Evolutionary conservation across 1,284 basidiomycete genomes (phyloP).

Genomic region (Porogramme epimiltina): DNA sequence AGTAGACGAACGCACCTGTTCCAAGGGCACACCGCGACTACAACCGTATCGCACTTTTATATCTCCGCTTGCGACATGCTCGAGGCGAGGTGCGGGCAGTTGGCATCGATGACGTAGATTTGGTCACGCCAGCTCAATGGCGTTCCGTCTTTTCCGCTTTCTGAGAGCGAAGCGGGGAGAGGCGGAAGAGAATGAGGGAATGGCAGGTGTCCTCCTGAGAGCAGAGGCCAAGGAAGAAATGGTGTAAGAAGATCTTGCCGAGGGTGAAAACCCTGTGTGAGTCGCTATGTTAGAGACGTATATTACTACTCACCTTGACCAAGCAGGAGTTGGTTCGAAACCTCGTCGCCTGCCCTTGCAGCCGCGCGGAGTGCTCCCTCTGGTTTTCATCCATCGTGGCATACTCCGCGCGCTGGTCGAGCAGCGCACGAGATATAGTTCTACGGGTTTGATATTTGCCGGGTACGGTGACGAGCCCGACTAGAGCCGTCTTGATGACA

Average conservation of each 20-base stretch:
- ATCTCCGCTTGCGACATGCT: constrained; percentile 83
- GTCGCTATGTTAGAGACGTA: neutral
- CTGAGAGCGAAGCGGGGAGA: constrained; percentile 38
- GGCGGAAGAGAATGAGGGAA: constrained; percentile 72
- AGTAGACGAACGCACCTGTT: constrained; percentile 59
- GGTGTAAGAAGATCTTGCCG: constrained; percentile 51
- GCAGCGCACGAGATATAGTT: too few relatives aligned
- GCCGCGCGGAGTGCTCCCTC: too few relatives aligned
- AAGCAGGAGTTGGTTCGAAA: neutral
- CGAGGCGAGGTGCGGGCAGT: constrained; percentile 84
- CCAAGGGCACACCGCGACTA: constrained; percentile 81
- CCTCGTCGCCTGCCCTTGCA: neutral
- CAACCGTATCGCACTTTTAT: constrained; percentile 63
- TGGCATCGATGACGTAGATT: constrained; percentile 84
- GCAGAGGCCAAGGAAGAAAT: constrained; percentile 69
- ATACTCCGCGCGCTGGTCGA: too few relatives aligned
- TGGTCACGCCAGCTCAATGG: constrained; percentile 32
- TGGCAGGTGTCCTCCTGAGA: constrained; percentile 67
- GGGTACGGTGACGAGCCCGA: too few relatives aligned
- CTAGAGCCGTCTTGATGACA: too few relatives aligned
- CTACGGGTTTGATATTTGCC: too few relatives aligned
- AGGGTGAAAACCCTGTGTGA: constrained; percentile 24
- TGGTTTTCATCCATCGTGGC: too few relatives aligned
- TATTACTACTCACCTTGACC: constrained; percentile 8
- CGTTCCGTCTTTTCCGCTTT: constrained; percentile 16